A percentile compares a stretch with the other conserved stretches of the same genome.
Evolutionary conservation across 2,329 filamentous ascomycete genomes (phyloP).

Genomic region (Talaromyces sp.): DNA sequence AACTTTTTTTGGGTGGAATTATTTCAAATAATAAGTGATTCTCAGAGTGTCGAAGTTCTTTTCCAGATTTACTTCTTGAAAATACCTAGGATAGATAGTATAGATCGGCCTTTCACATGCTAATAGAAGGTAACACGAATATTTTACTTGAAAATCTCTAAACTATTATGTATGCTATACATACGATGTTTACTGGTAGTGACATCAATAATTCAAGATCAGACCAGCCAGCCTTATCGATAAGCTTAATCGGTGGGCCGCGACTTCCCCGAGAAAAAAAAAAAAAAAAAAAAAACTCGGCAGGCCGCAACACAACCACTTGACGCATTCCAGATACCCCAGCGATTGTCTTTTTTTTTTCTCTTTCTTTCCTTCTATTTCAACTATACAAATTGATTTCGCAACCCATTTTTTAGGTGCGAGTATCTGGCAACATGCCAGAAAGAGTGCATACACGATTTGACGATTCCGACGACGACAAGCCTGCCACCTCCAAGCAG

Average conservation of each 20-base stretch:
- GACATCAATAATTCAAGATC: background rate
- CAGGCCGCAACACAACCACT: background rate
- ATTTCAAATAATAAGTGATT: background rate
- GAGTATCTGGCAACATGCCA: slow-evolving; percentile 27
- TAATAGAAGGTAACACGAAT: background rate
- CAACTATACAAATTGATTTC: background rate
- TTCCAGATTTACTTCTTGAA: background rate
- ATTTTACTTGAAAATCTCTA: background rate
- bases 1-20: too few species aligned
- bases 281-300: background rate
- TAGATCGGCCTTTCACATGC: background rate
- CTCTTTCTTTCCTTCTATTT: background rate
- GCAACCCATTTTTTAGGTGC: background rate
- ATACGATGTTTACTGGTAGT: background rate
- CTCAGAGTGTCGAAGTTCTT: too few species aligned
- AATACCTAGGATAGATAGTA: background rate
- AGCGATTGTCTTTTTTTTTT: background rate
- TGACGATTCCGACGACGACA: slow-evolving; percentile 25
- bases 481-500: slow-evolving; percentile 11
- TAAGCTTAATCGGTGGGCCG: slow-evolving; percentile 9
- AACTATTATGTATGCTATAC: background rate
- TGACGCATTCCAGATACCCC: background rate
- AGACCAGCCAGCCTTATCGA: slow-evolving; percentile 8
- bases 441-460: slow-evolving; percentile 37
- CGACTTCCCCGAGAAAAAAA: background rate